A percentile compares a stretch with the other conserved stretches of the same genome.
These are phyloP conservation scores for Cladosporium sp. DNA, from an alignment of 2,329 filamentous ascomycete species.

Conservation along the genomic window DNA sequence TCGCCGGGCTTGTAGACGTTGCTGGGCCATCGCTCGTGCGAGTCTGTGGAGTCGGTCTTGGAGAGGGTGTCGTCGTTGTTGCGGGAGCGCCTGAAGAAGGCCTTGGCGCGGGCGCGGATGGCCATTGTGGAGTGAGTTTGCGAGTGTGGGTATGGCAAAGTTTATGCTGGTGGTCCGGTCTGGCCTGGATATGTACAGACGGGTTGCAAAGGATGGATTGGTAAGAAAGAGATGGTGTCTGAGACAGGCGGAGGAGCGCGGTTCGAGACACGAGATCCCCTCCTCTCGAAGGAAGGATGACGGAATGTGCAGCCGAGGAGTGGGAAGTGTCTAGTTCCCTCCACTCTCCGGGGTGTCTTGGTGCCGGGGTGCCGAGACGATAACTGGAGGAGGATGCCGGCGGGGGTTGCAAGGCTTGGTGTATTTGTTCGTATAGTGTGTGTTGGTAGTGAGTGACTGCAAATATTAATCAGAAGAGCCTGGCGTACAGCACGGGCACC, in stretches of 20 bases:
- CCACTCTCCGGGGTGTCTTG: constrained; percentile 11
- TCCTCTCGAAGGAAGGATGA: constrained; percentile 16
- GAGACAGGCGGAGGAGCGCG: constrained; percentile 6
- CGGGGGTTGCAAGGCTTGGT: background rate
- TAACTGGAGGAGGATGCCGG: constrained; percentile 1
- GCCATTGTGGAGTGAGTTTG: constrained; percentile 41
- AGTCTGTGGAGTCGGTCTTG: constrained; percentile 33
- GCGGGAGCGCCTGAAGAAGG: constrained; percentile 43
- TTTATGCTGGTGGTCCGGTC: background rate
- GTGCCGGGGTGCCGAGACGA: constrained; percentile 19
- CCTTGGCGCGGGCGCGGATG: constrained; percentile 50
- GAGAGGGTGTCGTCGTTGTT: constrained; percentile 28
- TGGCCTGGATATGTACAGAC: constrained; percentile 6
- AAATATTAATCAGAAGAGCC: too few relatives aligned
- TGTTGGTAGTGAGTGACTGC: background rate
- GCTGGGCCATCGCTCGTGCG: constrained; percentile 41
- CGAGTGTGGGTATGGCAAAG: background rate
- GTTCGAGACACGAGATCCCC: constrained; percentile 9
- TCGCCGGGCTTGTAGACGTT: constrained; percentile 55
- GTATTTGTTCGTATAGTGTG: background rate
- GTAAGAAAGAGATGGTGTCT: background rate
- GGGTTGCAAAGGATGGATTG: background rate
- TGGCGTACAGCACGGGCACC: background rate
- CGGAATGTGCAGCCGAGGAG: constrained; percentile 17
- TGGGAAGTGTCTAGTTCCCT: background rate